Evolutionary conservation across 441 rosid species (phyloP).

Genomic region (Rhodomyrtus psidioides): DNA sequence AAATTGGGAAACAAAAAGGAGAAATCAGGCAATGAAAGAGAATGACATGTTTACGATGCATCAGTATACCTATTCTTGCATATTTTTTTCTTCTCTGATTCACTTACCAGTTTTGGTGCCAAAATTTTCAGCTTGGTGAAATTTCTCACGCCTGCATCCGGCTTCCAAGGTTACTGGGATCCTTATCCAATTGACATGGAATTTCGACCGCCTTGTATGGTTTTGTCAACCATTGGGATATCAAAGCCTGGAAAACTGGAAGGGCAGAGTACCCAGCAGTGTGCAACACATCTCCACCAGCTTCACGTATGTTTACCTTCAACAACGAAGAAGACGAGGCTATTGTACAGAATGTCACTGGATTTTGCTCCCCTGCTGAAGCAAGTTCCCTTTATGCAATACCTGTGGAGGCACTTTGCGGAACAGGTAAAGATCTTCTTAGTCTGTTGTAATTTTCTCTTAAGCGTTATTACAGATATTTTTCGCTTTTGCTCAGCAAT

Average conservation of each 20-base stretch:
- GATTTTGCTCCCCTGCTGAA: conserved; percentile 88
- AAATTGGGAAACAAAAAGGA: neutral
- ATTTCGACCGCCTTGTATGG: conserved; percentile 93
- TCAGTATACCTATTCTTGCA: neutral
- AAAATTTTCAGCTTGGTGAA: conserved; percentile 64
- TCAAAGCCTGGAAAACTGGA: conserved; percentile 93
- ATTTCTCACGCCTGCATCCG: conserved; percentile 80
- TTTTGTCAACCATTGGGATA: conserved; percentile 86
- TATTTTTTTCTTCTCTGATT: neutral
- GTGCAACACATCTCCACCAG: conserved; percentile 89
- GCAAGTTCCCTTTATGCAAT: conserved; percentile 72
- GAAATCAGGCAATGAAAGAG: neutral
- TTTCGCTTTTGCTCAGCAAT: neutral
- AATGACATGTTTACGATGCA: neutral
- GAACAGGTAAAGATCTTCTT: conserved; percentile 50
- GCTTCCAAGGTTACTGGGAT: conserved; percentile 95
- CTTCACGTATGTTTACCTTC: conserved; percentile 94
- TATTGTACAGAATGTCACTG: conserved; percentile 82
- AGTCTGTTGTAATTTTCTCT: neutral
- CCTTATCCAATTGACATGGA: conserved; percentile 99
- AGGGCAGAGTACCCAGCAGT: conserved; percentile 66
- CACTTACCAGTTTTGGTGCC: neutral
- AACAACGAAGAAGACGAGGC: conserved; percentile 65
- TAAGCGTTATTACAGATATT: neutral
- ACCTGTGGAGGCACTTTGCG: conserved; percentile 90